Evolutionary conservation across 805 yeast species (phyloP), one percentile per base, ranked within the genome.

Genomic region (Candida mattraensis): DNA sequence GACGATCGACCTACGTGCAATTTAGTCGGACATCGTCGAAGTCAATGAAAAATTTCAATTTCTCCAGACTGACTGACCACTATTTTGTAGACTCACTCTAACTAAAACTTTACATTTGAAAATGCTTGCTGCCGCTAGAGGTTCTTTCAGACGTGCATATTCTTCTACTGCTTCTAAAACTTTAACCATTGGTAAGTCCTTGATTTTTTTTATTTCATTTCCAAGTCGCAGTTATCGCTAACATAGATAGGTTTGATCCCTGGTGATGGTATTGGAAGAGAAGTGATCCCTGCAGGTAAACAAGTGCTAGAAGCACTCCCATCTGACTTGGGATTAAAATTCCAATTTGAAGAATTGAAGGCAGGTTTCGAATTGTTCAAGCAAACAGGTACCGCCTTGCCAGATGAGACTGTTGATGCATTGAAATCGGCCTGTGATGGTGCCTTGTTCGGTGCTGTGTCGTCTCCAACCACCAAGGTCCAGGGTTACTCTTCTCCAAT

Each of bases 251-350:
- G 52, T 41, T 74, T 93, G 58, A 89, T 93, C 51, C 96, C 99
- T 34, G 99, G 99, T 60, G 99, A 93, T 63, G 99, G 99, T 48
- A 93, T 93, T 51, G 99, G 99, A 37, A 79, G 84, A 56, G 99
- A 93, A 67, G 99, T 93, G 30, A 89, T 93, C 42, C 99, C 99
- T 44, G 95, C 98, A 28, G 99, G 99, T 52, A 77, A 78, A 51
- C 85, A 86, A 46, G 77, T 93, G 19, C 72, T 93, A 51, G 91
- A 91, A 65, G 82, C 80, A 44, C 75, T 93, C 40, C 88, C 91
- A 28, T 64, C 83, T n/a, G 69, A 74, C 40, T 83, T 72, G 54
- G 89, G 84, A 26, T 74, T 93, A 48, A 71, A 77, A 37, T 93
- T 93, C 54, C 85, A 88, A 52, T 93, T 93, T 57, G 83, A 86